A percentile compares a stretch with the other conserved stretches of the same genome.
Conservation (phyloP, 495 filamentous ascomycete genomes). For the Trichoderma asperelloides region DNA sequence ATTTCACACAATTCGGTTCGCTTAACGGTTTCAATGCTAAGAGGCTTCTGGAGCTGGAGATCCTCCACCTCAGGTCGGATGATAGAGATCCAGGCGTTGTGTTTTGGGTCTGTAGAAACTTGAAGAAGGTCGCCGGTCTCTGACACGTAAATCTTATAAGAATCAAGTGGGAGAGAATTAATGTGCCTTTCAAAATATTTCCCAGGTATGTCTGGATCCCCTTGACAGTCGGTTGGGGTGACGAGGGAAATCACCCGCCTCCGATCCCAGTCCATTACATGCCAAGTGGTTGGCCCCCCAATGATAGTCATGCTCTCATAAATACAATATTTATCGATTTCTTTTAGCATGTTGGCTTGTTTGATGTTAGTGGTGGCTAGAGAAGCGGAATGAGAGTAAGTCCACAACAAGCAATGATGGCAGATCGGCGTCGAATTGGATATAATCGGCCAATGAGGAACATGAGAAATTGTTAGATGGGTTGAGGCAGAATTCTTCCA, state of each 20-base stretch:
- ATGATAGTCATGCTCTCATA: too few species aligned
- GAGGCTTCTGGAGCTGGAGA: background rate
- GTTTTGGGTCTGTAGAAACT: constrained; percentile 10
- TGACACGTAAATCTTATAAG: constrained; percentile 12
- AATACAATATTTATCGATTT: too few species aligned
- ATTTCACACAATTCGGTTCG: too few species aligned
- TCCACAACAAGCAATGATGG: too few species aligned
- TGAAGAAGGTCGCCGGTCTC: constrained; percentile 10
- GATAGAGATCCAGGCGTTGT: constrained; percentile 10
- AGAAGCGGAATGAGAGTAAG: too few species aligned
- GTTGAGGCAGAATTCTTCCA: too few species aligned
- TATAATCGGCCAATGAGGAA: too few species aligned
- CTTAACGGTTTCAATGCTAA: too few species aligned
- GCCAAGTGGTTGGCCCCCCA: constrained; percentile 18
- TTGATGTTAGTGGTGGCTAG: background rate
- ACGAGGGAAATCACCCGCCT: constrained; percentile 16
- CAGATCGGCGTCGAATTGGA: too few species aligned
- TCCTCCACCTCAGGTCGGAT: constrained; percentile 9
- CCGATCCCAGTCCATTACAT: constrained; percentile 17
- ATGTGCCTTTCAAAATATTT: constrained; percentile 13
- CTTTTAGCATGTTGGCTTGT: too few species aligned
- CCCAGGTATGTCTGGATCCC: constrained; percentile 14
- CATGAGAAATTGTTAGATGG: too few species aligned
- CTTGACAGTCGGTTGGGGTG: constrained; percentile 16
- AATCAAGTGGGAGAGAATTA: constrained; percentile 1